These are phyloP conservation scores for Casuarina glauca DNA, from an alignment of 306 rosid genomes.

Conservation along the genomic window DNA sequence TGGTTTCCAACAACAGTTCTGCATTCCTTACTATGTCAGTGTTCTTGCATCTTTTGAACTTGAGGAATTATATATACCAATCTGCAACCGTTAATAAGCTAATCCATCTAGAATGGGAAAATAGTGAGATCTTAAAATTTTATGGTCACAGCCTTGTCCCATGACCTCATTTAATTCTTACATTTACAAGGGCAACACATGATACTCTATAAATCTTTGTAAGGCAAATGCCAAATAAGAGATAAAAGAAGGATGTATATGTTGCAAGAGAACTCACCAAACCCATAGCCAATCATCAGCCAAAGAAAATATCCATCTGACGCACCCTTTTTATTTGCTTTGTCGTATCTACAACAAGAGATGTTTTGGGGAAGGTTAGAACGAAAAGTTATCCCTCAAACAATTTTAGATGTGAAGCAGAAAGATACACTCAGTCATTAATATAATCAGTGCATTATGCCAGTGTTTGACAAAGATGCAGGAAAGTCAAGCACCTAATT, in stretches of 20 bases:
- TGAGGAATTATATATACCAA: not conserved
- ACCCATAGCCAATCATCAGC: conserved; percentile 80
- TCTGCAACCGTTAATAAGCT: not conserved
- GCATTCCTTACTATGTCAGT: not conserved
- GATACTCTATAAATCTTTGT: not conserved
- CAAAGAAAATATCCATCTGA: conserved; percentile 65
- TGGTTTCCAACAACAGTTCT: not conserved
- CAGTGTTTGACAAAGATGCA: not conserved
- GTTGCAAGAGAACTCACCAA: conserved; percentile 62
- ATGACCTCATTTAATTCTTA: not conserved
- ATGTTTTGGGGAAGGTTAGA: conserved; percentile 20
- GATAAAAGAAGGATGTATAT: conserved; percentile 10
- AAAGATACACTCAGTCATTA: not conserved
- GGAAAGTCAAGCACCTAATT: not conserved
- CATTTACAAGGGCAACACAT: not conserved
- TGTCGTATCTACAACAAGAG: conserved; percentile 74
- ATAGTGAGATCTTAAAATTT: not conserved
- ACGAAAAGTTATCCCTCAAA: not conserved
- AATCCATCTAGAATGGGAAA: not conserved
- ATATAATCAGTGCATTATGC: not conserved
- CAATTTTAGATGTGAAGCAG: not conserved
- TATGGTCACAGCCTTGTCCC: not conserved
- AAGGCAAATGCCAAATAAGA: conserved; percentile 2
- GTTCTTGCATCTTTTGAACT: not conserved
- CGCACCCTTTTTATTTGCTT: conserved; percentile 53